These are phyloP conservation scores for Debaryomyces sp. DNA, from an alignment of 1,139 yeast genomes.

Conservation along the genomic window DNA sequence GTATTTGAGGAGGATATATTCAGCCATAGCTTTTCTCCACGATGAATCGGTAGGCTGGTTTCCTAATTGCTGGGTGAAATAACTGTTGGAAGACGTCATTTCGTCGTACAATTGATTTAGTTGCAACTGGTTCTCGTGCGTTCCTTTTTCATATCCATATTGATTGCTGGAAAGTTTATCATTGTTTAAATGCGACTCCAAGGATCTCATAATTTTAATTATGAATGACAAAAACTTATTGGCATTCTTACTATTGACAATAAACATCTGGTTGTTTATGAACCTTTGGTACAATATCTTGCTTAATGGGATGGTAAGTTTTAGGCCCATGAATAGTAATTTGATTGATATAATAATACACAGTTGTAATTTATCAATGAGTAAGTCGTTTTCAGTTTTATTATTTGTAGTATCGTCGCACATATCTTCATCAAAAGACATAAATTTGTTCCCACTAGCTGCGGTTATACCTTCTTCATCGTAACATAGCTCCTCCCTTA, in stretches of 20 bases:
- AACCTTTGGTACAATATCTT: conserved; percentile 36
- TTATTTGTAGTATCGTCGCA: conserved; percentile 4
- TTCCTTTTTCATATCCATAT: conserved; percentile 15
- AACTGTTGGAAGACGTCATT: conserved; percentile 14
- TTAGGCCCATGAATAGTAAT: conserved; percentile 28
- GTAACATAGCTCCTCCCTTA: conserved; percentile 22
- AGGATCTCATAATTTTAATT: conserved; percentile 27
- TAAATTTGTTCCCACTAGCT: background rate
- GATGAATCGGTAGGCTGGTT: background rate
- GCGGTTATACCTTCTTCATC: background rate
- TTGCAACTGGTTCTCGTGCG: background rate
- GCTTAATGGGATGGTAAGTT: conserved; percentile 35
- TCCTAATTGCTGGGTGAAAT: background rate
- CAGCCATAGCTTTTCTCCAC: conserved; percentile 13
- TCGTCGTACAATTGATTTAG: conserved; percentile 13
- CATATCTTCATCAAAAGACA: conserved; percentile 1
- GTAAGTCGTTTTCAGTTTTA: conserved; percentile 9
- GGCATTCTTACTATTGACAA: conserved; percentile 33
- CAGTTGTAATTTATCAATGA: conserved; percentile 34
- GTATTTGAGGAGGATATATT: conserved; percentile 10
- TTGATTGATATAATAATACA: conserved; percentile 31
- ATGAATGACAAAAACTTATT: conserved; percentile 30
- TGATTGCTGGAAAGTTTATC: conserved; percentile 16
- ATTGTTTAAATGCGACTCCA: conserved; percentile 26
- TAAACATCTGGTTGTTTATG: conserved; percentile 33